Percentiles rank a stretch among this genome's conserved stretches.
Evolutionary conservation across 805 yeast species (phyloP).

Genomic region (Metschnikowia cubensis): DNA sequence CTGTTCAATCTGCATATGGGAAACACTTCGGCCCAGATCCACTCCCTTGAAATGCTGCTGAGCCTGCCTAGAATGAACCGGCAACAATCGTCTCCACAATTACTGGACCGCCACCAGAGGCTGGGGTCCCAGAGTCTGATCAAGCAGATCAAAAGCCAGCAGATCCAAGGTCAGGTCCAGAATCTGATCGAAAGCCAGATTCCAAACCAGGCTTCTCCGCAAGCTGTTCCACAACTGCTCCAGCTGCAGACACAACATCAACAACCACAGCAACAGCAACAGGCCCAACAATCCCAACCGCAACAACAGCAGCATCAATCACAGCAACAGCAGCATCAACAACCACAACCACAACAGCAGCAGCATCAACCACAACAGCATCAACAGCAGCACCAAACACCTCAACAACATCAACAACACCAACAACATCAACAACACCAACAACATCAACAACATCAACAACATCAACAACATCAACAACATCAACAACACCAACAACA

Average conservation of each 20-base stretch:
- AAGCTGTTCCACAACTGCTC: conserved; percentile 3
- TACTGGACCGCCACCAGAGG: background rate
- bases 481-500: conserved; percentile 1
- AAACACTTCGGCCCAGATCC: background rate
- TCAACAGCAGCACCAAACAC: conserved; percentile 6
- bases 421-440: conserved; percentile 1
- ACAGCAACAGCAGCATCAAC: conserved; percentile 6
- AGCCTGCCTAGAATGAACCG: background rate
- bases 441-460: conserved; percentile 5
- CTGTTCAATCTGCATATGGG: conserved; percentile 1
- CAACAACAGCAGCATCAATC: background rate
- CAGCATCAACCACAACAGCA: conserved; percentile 4
- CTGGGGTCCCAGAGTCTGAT: background rate
- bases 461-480: background rate
- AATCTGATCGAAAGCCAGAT: background rate
- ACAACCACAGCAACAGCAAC: conserved; percentile 1
- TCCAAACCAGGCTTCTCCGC: background rate
- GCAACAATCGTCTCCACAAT: conserved; percentile 4
- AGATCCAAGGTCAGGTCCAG: background rate
- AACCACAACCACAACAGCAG: conserved; percentile 2
- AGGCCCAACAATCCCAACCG: background rate
- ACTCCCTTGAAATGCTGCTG: background rate
- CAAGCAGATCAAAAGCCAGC: background rate
- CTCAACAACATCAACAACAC: conserved; percentile 3
- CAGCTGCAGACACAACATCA: conserved; percentile 4